Percentiles rank a stretch among this genome's conserved stretches.
phyloP scores from a whole-genome alignment of 2,329 filamentous ascomycete genomes.

The Mariannaea elegans region DNA sequence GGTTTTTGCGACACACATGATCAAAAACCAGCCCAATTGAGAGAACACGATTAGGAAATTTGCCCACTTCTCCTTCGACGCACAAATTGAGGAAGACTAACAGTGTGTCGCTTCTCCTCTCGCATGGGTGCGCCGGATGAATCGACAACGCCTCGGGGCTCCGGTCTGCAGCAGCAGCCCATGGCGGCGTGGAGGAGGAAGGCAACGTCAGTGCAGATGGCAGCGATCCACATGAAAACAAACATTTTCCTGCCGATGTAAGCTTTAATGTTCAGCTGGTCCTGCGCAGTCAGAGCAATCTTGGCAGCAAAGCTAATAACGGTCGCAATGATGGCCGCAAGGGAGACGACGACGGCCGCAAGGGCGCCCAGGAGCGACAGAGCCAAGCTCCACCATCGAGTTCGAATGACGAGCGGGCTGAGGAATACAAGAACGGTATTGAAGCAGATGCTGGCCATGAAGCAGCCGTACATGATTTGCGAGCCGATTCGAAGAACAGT shows the following conservation, averaged over 20 bases:
- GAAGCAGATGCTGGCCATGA: conserved; percentile 75
- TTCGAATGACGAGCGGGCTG: conserved; percentile 63
- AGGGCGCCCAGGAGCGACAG: conserved; percentile 74
- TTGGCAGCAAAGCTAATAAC: conserved; percentile 86
- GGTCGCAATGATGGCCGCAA: conserved; percentile 79
- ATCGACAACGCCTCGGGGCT: conserved; percentile 26
- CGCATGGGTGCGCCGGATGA: conserved; percentile 16
- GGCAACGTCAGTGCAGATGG: conserved; percentile 71
- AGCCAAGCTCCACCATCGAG: conserved; percentile 72
- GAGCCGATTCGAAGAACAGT: conserved; percentile 78
- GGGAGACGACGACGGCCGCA: conserved; percentile 71
- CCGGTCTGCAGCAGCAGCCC: conserved; percentile 74
- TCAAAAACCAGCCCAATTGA: background rate
- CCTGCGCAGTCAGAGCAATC: conserved; percentile 75
- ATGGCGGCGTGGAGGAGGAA: conserved; percentile 79
- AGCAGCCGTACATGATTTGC: conserved; percentile 89
- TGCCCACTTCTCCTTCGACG: conserved; percentile 39
- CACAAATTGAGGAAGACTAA: conserved; percentile 41
- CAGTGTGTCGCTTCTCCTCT: conserved; percentile 33
- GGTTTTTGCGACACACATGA: background rate
- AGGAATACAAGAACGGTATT: conserved; percentile 77
- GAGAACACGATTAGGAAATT: conserved; percentile 5
- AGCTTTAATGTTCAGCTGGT: conserved; percentile 79
- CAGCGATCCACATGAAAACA: conserved; percentile 88
- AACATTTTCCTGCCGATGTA: conserved; percentile 79